Evolutionary conservation across 1,139 yeast species (phyloP), one percentile per base, ranked within the genome.

Genomic region (Kurtzmaniella quercitrusa): DNA sequence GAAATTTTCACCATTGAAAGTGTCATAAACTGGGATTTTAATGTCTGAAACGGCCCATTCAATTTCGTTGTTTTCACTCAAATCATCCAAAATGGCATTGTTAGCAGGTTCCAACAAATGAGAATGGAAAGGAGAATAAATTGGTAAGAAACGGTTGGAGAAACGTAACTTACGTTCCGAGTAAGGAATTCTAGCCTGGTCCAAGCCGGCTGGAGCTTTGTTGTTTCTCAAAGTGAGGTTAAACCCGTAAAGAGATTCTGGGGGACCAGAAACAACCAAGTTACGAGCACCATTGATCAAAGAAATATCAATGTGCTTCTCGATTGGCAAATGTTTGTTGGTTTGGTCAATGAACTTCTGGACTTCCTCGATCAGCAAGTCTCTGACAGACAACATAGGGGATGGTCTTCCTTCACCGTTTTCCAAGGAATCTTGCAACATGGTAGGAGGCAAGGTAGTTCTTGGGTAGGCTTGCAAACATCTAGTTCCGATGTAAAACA

Each of bases 331-430:
- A 69, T 91, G 98, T 62, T 85, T 80, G 72, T 93, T 93, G 48
- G 99, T 93, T 66, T 82, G 82, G 51, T 82, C 85, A 54, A 93
- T 88, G 61, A 78, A 89, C 46, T 66, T 65, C 65, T 89, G 85
- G 47, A 93, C 94, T 68, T 88, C 91, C 37, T 79, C 81, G 55
- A 77, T 73, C 29, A 95, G 77, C 60, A 93, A 78, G 63, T 91
- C 97, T 65, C 96, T 82, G 50, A 93, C 80, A 12, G 97, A 85
- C 63, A 93, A 79, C 99, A 93, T 93, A 52, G 98, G 98, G 52
- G 95, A 85, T 52, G 98, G 98, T 60, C 82, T 78, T 55, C 99
- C 98, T 73, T 93, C 99, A 56, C 93, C 94, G 60, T 90, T 85
- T 59, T 88, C 94, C 61, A 87, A 81, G 34, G 96, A 86, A 67